Evolutionary conservation across 2,329 filamentous ascomycete genomes (phyloP).

Genomic region (Karstenula rhodostoma): DNA sequence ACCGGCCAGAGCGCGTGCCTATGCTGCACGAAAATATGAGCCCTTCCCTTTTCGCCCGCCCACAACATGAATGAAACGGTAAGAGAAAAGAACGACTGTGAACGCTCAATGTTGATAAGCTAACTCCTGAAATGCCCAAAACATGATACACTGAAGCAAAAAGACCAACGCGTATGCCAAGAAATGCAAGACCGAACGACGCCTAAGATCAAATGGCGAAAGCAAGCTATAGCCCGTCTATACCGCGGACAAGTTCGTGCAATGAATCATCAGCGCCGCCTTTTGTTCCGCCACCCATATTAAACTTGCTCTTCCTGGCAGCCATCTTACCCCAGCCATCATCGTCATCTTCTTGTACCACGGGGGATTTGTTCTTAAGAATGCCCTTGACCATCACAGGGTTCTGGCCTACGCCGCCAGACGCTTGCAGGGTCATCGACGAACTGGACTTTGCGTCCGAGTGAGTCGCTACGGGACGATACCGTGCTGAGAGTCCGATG

Average conservation of each 20-base stretch:
- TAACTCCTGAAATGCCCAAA: neutral
- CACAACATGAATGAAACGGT: neutral
- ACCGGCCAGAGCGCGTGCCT: neutral
- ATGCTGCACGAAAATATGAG: neutral
- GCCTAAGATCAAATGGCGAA: neutral
- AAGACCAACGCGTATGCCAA: neutral
- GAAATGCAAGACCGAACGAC: neutral
- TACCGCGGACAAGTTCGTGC: slow-evolving; percentile 34
- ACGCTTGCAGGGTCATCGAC: slow-evolving; percentile 44
- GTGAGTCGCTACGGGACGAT: slow-evolving; percentile 78
- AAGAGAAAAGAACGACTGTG: neutral
- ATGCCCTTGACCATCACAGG: slow-evolving; percentile 42
- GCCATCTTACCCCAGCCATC: slow-evolving; percentile 46
- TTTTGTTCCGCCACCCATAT: slow-evolving; percentile 21
- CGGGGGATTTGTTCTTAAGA: slow-evolving; percentile 37
- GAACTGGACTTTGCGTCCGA: slow-evolving; percentile 38
- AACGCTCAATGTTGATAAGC: neutral
- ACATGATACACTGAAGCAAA: neutral
- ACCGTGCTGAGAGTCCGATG: slow-evolving; percentile 85
- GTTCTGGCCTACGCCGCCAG: slow-evolving; percentile 29
- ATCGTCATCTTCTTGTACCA: slow-evolving; percentile 35
- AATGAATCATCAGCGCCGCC: slow-evolving; percentile 29
- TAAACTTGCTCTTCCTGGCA: slow-evolving; percentile 40
- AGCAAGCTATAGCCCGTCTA: slow-evolving; percentile 12
- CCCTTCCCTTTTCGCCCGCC: neutral